Percentiles rank a stretch among this genome's conserved stretches.
Conservation (phyloP, 495 filamentous ascomycete genomes). For the Margaritispora aquatica region DNA sequence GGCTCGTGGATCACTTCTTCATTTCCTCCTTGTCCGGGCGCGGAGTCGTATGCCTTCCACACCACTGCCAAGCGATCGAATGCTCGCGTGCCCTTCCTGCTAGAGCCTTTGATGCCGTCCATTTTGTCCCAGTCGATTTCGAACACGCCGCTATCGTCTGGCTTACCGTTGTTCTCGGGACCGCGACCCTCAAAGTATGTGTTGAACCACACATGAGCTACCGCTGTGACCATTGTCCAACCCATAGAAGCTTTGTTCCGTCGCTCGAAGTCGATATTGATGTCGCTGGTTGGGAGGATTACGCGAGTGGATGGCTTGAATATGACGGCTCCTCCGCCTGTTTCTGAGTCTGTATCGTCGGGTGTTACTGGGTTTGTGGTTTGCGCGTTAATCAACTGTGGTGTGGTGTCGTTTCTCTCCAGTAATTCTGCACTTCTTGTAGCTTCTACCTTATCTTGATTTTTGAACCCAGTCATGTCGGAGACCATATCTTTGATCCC, state of each 20-base stretch:
- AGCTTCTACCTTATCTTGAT: background rate
- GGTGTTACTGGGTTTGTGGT: background rate
- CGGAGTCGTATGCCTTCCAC: slow-evolving; percentile 47
- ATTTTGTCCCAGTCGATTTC: slow-evolving; percentile 55
- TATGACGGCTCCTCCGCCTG: slow-evolving; percentile 60
- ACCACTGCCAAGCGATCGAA: slow-evolving; percentile 83
- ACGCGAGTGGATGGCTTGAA: slow-evolving; percentile 65
- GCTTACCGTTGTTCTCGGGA: slow-evolving; percentile 47
- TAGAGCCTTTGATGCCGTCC: slow-evolving; percentile 69
- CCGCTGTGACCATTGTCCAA: slow-evolving; percentile 82
- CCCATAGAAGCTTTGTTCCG: slow-evolving; percentile 71
- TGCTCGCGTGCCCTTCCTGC: slow-evolving; percentile 70
- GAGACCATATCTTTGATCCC: slow-evolving; percentile 43
- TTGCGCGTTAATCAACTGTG: background rate
- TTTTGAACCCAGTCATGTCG: slow-evolving; percentile 44
- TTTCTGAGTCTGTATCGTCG: slow-evolving; percentile 9
- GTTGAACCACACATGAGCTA: slow-evolving; percentile 97
- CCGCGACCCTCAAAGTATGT: slow-evolving; percentile 82
- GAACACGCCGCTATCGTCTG: slow-evolving; percentile 47
- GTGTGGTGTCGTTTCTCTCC: background rate
- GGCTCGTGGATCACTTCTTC: slow-evolving; percentile 51
- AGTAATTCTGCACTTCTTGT: background rate
- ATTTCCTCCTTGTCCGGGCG: slow-evolving; percentile 20
- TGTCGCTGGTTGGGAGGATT: slow-evolving; percentile 69
- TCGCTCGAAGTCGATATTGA: slow-evolving; percentile 85